A percentile compares a stretch with the other conserved stretches of the same genome.
Evolutionary conservation across 768 basidiomycete genomes (phyloP).

Genomic region (Boletus sp.): DNA sequence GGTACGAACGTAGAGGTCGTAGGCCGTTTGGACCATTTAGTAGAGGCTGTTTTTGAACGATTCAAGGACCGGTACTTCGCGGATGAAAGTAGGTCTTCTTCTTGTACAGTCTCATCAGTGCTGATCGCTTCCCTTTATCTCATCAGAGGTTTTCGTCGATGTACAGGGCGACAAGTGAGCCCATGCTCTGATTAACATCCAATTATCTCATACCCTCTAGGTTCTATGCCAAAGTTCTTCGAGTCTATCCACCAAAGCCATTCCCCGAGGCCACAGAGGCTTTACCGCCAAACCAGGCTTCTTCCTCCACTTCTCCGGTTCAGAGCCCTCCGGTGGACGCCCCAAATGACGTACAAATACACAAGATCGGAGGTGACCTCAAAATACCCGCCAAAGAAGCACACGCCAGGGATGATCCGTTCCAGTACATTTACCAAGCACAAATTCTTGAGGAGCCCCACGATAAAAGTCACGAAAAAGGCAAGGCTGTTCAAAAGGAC

Average conservation of each 20-base stretch:
- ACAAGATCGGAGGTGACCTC: slow-evolving; percentile 77
- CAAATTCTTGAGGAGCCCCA: slow-evolving; percentile 78
- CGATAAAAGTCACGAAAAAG: slow-evolving; percentile 63
- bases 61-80: slow-evolving; percentile 95
- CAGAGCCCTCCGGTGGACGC: slow-evolving; percentile 41
- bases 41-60: slow-evolving; percentile 92
- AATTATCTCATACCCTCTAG: slow-evolving; percentile 38
- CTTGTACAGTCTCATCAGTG: slow-evolving; percentile 3
- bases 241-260: slow-evolving; percentile 68
- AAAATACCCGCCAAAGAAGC: slow-evolving; percentile 71
- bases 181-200: background rate
- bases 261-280: slow-evolving; percentile 40
- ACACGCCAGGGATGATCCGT: slow-evolving; percentile 69
- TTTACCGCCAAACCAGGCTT: slow-evolving; percentile 22
- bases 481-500: slow-evolving; percentile 51
- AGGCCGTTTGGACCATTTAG: slow-evolving; percentile 91
- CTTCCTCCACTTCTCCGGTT: slow-evolving; percentile 46
- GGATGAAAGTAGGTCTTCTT: slow-evolving; percentile 71
- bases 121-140: slow-evolving; percentile 16
- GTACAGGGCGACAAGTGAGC: slow-evolving; percentile 80
- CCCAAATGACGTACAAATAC: slow-evolving; percentile 52
- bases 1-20: slow-evolving; percentile 72
- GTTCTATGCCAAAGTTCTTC: slow-evolving; percentile 78
- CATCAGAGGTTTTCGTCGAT: slow-evolving; percentile 82
- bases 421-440: slow-evolving; percentile 82